phyloP scores from a whole-genome alignment of 257 asterid genomes.

The Rauvolfia tetraphylla region DNA sequence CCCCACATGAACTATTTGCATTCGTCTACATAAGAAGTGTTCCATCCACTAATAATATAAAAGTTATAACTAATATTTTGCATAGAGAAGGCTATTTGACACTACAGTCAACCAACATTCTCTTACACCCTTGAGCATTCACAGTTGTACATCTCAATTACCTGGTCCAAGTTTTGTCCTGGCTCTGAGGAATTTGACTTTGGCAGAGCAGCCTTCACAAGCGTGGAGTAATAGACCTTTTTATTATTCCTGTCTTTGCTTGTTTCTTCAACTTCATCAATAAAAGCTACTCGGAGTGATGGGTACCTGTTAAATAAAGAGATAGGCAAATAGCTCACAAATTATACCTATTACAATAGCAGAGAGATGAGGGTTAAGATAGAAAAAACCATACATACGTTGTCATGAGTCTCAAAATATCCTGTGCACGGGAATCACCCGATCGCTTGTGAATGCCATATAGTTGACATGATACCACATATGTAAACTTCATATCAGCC shows the following conservation, averaged over 20 bases:
- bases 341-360: background rate
- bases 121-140: background rate
- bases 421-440: conserved; percentile 90
- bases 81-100: too few relatives aligned
- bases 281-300: conserved; percentile 94
- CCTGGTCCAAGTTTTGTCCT: conserved; percentile 98
- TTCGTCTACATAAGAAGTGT: background rate
- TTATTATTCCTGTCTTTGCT: conserved; percentile 79
- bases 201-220: conserved; percentile 94
- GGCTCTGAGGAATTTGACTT: conserved; percentile 77
- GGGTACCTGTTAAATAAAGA: conserved; percentile 60
- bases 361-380: conserved; percentile 16
- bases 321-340: conserved; percentile 10
- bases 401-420: conserved; percentile 85
- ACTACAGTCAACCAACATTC: background rate
- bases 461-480: conserved; percentile 89
- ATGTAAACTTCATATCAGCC: conserved; percentile 97
- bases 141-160: conserved; percentile 17
- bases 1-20: background rate
- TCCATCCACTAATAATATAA: background rate
- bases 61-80: background rate
- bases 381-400: conserved; percentile 45
- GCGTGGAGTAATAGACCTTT: conserved; percentile 85
- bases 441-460: conserved; percentile 95
- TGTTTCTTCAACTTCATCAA: conserved; percentile 97